These are phyloP conservation scores for Nitzschia sp. DNA, from an alignment of 108 stramenopile species.

Conservation along the genomic window DNA sequence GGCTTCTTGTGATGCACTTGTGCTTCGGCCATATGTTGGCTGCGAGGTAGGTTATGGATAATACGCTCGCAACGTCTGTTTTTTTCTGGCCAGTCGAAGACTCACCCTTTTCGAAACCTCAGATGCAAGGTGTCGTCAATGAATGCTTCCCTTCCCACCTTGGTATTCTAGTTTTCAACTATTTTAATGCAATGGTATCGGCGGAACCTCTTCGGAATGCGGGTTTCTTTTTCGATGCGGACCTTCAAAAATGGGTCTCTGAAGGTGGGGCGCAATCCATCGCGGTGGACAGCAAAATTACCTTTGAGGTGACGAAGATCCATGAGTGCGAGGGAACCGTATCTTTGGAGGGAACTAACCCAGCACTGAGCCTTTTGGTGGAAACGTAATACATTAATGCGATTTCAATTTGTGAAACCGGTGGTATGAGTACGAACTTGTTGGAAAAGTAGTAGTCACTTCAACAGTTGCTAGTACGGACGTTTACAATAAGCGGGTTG, in stretches of 20 bases:
- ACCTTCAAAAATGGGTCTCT: slow-evolving; percentile 40
- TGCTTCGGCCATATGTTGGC: slow-evolving; percentile 45
- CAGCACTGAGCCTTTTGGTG: slow-evolving; percentile 28
- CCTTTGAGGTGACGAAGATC: slow-evolving; percentile 41
- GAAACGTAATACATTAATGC: slow-evolving; percentile 8
- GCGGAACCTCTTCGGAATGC: slow-evolving; percentile 41
- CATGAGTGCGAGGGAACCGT: slow-evolving; percentile 52
- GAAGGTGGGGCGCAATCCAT: slow-evolving; percentile 28
- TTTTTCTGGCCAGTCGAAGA: background rate
- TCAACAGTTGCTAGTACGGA: too few relatives aligned
- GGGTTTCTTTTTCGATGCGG: slow-evolving; percentile 47
- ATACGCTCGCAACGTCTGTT: background rate
- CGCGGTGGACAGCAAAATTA: slow-evolving; percentile 25
- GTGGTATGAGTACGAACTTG: too few relatives aligned
- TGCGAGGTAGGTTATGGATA: slow-evolving; percentile 29
- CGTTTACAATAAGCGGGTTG: too few relatives aligned
- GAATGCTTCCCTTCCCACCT: slow-evolving; percentile 64
- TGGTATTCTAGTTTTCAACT: slow-evolving; percentile 46
- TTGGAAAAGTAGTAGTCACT: too few relatives aligned
- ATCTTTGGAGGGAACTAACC: slow-evolving; percentile 48
- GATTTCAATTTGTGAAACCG: too few relatives aligned
- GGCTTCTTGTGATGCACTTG: slow-evolving; percentile 47
- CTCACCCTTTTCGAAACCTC: background rate
- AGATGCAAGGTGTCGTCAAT: slow-evolving; percentile 47
- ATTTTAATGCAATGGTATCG: slow-evolving; percentile 64